These are phyloP conservation scores for Meyerozyma elateridarum DNA, from an alignment of 1,139 yeast species.

Conservation along the genomic window DNA sequence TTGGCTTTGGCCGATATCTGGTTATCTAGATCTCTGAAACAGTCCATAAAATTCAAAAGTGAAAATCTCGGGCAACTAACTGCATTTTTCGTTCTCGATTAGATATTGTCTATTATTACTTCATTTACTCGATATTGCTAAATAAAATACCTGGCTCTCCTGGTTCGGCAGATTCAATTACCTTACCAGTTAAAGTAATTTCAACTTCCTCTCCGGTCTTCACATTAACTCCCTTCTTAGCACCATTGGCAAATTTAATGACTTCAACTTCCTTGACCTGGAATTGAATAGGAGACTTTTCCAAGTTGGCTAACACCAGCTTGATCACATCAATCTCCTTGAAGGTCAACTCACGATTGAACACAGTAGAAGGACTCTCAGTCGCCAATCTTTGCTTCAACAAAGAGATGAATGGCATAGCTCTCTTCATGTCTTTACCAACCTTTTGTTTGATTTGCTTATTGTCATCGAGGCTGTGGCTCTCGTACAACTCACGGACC, in stretches of 20 bases:
- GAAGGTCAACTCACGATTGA: constrained; percentile 81
- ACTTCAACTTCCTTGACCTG: constrained; percentile 51
- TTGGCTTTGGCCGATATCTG: no score
- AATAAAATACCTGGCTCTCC: constrained; percentile 88
- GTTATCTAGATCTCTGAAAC: no score
- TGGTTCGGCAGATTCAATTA: constrained; percentile 81
- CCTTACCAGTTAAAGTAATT: constrained; percentile 58
- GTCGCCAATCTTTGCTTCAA: constrained; percentile 71
- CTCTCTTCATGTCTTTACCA: constrained; percentile 85
- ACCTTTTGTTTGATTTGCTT: constrained; percentile 56
- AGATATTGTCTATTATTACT: constrained; percentile 4
- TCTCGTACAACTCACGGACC: constrained; percentile 73
- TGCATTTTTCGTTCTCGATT: no score
- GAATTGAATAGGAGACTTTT: constrained; percentile 63
- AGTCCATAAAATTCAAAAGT: no score
- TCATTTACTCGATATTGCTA: constrained; percentile 41
- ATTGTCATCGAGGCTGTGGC: constrained; percentile 56
- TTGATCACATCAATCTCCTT: constrained; percentile 69
- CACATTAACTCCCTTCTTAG: constrained; percentile 57
- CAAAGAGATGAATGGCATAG: constrained; percentile 92
- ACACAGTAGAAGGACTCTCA: constrained; percentile 71
- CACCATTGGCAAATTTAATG: constrained; percentile 57
- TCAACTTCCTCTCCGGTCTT: constrained; percentile 68
- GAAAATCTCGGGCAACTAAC: no score
- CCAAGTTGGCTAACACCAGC: constrained; percentile 50